A percentile compares a stretch with the other conserved stretches of the same genome.
Evolutionary conservation across 148 eudicot genomes (phyloP).

Genomic region (Nyssa sinensis): DNA sequence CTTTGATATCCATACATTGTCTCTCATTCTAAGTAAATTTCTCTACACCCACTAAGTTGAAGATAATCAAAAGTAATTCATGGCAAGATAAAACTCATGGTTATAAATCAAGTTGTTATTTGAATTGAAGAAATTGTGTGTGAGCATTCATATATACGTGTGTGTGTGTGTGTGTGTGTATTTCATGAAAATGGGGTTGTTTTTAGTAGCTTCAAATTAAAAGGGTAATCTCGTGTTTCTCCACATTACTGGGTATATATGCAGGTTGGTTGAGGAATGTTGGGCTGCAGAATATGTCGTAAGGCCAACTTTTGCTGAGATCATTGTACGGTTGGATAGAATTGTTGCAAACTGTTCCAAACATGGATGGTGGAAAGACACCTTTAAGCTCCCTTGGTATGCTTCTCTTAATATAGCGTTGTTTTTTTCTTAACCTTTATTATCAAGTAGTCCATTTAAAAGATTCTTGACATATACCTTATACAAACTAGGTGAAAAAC

Average conservation of each 20-base stretch:
- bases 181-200: background rate
- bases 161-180: too few relatives aligned
- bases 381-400: slow-evolving; percentile 94
- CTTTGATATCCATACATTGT: slow-evolving; percentile 1
- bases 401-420: slow-evolving; percentile 1
- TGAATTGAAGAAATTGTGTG: too few relatives aligned
- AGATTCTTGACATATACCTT: background rate
- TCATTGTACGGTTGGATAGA: slow-evolving; percentile 75
- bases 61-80: too few relatives aligned
- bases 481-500: too few relatives aligned
- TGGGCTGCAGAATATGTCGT: slow-evolving; percentile 49
- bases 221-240: background rate
- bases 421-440: background rate
- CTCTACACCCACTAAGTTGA: background rate
- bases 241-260: background rate
- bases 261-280: slow-evolving; percentile 85
- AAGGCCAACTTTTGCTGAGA: slow-evolving; percentile 76
- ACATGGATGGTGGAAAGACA: slow-evolving; percentile 97
- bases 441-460: background rate
- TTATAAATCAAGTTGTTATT: slow-evolving; percentile 8
- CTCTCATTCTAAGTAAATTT: background rate
- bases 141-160: too few relatives aligned
- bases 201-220: background rate
- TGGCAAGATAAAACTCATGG: background rate
- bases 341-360: slow-evolving; percentile 63